Conservation (phyloP, 2,329 filamentous ascomycete genomes). For the Nemania sp. region DNA sequence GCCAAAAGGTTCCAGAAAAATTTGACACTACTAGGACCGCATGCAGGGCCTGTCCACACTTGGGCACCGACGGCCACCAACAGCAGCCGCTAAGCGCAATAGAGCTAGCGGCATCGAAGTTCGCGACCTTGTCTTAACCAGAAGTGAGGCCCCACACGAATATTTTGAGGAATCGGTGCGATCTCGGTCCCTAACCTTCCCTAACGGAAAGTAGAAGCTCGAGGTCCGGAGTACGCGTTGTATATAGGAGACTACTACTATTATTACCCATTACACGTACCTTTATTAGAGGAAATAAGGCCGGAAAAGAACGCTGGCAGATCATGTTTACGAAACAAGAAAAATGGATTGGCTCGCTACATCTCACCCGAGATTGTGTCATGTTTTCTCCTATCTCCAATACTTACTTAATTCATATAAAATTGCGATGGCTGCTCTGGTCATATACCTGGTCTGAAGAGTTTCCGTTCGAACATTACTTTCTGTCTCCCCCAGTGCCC, state of each 20-base stretch:
- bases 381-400: constrained; percentile 9
- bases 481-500: neutral
- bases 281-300: constrained; percentile 28
- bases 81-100: neutral
- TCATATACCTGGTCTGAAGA: neutral
- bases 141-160: constrained; percentile 30
- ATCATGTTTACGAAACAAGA: constrained; percentile 20
- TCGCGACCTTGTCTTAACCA: constrained; percentile 10
- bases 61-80: constrained; percentile 23
- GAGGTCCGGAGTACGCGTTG: constrained; percentile 3
- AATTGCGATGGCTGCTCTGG: constrained; percentile 19
- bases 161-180: constrained; percentile 34
- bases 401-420: constrained; percentile 27
- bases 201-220: constrained; percentile 33
- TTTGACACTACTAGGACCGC: neutral
- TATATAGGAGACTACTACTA: neutral
- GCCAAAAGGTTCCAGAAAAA: constrained; percentile 7
- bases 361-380: neutral
- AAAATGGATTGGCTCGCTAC: constrained; percentile 24
- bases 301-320: constrained; percentile 19
- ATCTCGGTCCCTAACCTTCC: constrained; percentile 33
- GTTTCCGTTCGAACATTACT: constrained; percentile 6
- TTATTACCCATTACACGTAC: no score
- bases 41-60: neutral
- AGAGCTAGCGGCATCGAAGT: neutral